Evolutionary conservation across 192 early-diverging fungal species (phyloP), one percentile per base, ranked within the genome.

Genomic region (Rhizoclosmatium globosum): DNA sequence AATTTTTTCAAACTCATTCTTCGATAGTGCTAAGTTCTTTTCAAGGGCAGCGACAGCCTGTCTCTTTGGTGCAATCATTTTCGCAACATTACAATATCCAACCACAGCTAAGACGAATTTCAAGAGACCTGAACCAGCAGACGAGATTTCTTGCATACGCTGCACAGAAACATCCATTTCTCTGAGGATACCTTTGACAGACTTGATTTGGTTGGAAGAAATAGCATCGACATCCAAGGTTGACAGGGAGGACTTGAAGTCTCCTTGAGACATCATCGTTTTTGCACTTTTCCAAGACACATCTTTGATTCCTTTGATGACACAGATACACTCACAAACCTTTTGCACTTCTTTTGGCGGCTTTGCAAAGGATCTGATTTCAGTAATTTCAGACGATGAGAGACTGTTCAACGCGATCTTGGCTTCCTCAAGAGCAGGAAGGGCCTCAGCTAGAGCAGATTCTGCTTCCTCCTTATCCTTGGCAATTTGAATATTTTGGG

Each of bases 401-500:
- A 90, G 78, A 65, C 89, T 87, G 60, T 82, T 84, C 64, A 90
- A 75, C 3, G 89, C 89, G 59, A 85, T 59, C 58, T 87, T 79
- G 57, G 89, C 89, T 75, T 90, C 85, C 61, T 90, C 89, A 4
- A 90, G 80, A 2, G 89, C 89, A 7, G 89, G 89, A 19, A 90
- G 76, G 1, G 90, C 88, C 78, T 91, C 90, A 9, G 85, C 85
- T 47, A 91, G 81, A 19, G 90, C 90, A 17, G 80, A 85, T 71
- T 91, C 90, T 31, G 90, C 90, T 86, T 91, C 90, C 73, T 91
- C 90, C 72, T 91, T 91, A 64, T 91, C 90, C 79, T 89, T 91
- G 21, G 90, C 90, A 80, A 91, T 91, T 79, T 91, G 90, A 15
- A 84, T 76, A 48, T 85, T 84, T 71, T 90, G 89, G 3, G 75